Evolutionary conservation across 2,329 filamentous ascomycete species (phyloP).

Genomic region (Penicillium concentricum): DNA sequence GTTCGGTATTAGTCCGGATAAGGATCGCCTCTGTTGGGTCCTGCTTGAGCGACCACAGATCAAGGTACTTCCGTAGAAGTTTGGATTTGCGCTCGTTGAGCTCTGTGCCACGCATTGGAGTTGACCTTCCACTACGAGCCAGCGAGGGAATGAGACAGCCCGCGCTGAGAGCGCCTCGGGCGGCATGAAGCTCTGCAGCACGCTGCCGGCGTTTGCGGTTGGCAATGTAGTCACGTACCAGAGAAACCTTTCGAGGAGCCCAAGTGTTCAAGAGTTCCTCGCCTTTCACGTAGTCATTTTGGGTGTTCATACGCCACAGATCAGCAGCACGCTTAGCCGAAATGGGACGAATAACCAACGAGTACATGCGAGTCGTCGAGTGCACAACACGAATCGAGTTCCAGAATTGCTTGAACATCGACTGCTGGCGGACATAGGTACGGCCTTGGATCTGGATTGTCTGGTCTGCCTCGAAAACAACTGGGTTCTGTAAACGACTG

Average conservation of each 20-base stretch:
- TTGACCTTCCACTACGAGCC: constrained; percentile 35
- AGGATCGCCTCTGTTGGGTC: constrained; percentile 45
- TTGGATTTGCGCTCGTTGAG: constrained; percentile 38
- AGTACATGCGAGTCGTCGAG: constrained; percentile 83
- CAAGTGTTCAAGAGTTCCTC: constrained; percentile 83
- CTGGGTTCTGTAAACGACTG: constrained; percentile 78
- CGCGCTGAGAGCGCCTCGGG: constrained; percentile 44
- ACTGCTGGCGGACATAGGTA: constrained; percentile 79
- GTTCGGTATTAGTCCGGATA: constrained; percentile 46
- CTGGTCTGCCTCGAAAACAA: constrained; percentile 80
- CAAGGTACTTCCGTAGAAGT: constrained; percentile 43
- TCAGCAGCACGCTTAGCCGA: constrained; percentile 90
- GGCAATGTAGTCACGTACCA: constrained; percentile 83
- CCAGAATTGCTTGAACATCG: constrained; percentile 84
- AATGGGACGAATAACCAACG: constrained; percentile 78
- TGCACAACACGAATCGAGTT: constrained; percentile 82
- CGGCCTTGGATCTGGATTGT: constrained; percentile 81
- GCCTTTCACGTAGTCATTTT: constrained; percentile 93
- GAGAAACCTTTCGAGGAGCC: constrained; percentile 83
- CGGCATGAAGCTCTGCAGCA: constrained; percentile 74
- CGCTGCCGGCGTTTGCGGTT: constrained; percentile 72
- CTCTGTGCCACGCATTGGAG: constrained; percentile 36
- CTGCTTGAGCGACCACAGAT: constrained; percentile 44
- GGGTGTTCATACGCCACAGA: constrained; percentile 93
- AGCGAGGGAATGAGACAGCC: constrained; percentile 39